phyloP scores from a whole-genome alignment of 768 basidiomycete species.

The Mycena metata region DNA sequence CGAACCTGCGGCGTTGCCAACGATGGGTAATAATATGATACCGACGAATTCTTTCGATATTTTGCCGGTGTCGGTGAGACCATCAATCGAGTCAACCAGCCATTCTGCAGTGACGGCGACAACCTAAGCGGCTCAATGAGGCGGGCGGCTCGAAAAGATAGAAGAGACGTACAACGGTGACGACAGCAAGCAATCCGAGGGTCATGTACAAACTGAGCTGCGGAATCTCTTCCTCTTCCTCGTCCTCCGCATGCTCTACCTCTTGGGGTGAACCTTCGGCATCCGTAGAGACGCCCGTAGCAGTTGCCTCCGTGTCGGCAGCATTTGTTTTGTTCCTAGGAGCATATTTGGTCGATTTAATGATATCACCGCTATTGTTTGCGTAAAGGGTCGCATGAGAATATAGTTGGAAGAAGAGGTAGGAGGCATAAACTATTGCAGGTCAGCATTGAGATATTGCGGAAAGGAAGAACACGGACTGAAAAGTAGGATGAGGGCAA shows the following conservation, averaged over 20 bases:
- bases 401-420: slow-evolving; percentile 83
- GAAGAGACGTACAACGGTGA: slow-evolving; percentile 72
- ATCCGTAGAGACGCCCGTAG: slow-evolving; percentile 28
- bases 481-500: slow-evolving; percentile 82
- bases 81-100: slow-evolving; percentile 87
- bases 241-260: slow-evolving; percentile 38
- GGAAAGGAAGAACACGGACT: slow-evolving; percentile 57
- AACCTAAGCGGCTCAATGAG: slow-evolving; percentile 55
- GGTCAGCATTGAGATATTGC: slow-evolving; percentile 51
- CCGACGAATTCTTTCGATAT: slow-evolving; percentile 90
- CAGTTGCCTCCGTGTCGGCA: slow-evolving; percentile 38
- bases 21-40: slow-evolving; percentile 88
- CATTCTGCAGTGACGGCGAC: slow-evolving; percentile 76
- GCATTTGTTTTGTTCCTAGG: slow-evolving; percentile 43
- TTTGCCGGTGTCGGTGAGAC: slow-evolving; percentile 66
- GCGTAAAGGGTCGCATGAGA: slow-evolving; percentile 81
- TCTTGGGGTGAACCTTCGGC: slow-evolving; percentile 20
- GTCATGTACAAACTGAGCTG: slow-evolving; percentile 69
- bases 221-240: slow-evolving; percentile 63
- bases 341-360: slow-evolving; percentile 53
- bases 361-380: slow-evolving; percentile 56
- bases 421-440: slow-evolving; percentile 77
- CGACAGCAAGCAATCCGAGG: slow-evolving; percentile 64
- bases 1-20: slow-evolving; percentile 58
- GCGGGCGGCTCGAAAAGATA: neutral